A percentile compares a stretch with the other conserved stretches of the same genome.
phyloP scores from a whole-genome alignment of 1,139 yeast species.

The Insectozyma bohioensis region DNA sequence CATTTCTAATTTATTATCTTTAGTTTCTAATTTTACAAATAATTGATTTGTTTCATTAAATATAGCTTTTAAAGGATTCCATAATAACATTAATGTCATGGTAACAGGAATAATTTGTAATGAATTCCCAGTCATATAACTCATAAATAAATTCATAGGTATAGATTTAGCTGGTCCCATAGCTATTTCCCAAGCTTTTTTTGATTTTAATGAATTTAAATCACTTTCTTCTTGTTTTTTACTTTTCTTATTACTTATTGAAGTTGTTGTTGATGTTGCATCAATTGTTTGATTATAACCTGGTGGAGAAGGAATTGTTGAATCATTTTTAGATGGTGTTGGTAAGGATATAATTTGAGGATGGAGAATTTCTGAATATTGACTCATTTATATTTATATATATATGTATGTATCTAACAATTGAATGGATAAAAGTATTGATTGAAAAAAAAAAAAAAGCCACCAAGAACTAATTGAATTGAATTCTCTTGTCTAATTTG shows the following conservation, averaged over 20 bases:
- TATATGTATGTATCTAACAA: not conserved
- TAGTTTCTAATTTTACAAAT: conserved; percentile 39
- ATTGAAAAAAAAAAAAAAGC: too few relatives aligned
- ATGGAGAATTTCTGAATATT: conserved; percentile 17
- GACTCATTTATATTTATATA: conserved; percentile 1
- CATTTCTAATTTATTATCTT: conserved; percentile 43
- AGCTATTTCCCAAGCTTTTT: conserved; percentile 88
- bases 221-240: conserved; percentile 13
- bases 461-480: too few relatives aligned
- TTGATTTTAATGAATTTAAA: conserved; percentile 45
- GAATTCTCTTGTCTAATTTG: too few relatives aligned
- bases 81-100: conserved; percentile 83
- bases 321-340: conserved; percentile 9
- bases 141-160: conserved; percentile 88
- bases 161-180: conserved; percentile 78
- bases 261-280: not conserved
- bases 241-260: conserved; percentile 1
- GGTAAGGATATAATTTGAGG: conserved; percentile 16
- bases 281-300: conserved; percentile 17
- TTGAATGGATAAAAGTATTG: too few relatives aligned
- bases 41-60: conserved; percentile 49
- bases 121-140: conserved; percentile 91
- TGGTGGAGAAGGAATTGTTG: conserved; percentile 17
- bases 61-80: conserved; percentile 76
- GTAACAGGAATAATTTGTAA: conserved; percentile 88